phyloP scores from a whole-genome alignment of 208 protist genomes.

The Hexamita inflata region DNA sequence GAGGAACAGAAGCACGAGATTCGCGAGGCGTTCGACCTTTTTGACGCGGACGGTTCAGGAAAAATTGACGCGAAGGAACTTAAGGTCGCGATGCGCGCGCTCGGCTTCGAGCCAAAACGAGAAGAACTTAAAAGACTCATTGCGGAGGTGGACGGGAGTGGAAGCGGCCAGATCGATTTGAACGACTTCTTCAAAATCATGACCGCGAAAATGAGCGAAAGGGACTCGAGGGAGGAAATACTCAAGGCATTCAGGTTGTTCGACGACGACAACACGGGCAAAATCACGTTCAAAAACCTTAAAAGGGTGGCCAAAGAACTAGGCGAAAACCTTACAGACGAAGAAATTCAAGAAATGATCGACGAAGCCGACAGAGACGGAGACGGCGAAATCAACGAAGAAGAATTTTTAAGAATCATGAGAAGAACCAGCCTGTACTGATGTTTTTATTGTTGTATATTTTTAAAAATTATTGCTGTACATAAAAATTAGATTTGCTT shows the following conservation, averaged over 20 bases:
- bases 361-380: constrained; percentile 59
- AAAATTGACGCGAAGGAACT: constrained; percentile 65
- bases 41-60: constrained; percentile 54
- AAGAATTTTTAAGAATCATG: constrained; percentile 43
- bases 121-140: constrained; percentile 64
- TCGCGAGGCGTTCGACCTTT: constrained; percentile 48
- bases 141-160: constrained; percentile 31
- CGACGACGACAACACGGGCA: constrained; percentile 77
- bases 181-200: constrained; percentile 70
- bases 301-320: constrained; percentile 69
- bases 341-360: constrained; percentile 63
- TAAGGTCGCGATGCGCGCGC: constrained; percentile 58
- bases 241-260: constrained; percentile 80
- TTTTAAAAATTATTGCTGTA: too few relatives aligned
- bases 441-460: too few relatives aligned
- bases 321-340: constrained; percentile 61
- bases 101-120: constrained; percentile 79
- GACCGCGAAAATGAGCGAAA: constrained; percentile 67
- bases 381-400: constrained; percentile 48
- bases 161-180: constrained; percentile 64
- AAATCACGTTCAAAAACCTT: constrained; percentile 72
- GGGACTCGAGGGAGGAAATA: constrained; percentile 76
- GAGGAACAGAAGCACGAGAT: constrained; percentile 53
- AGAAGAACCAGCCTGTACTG: too few relatives aligned
- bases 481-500: too few relatives aligned